Percentiles rank a stretch among this genome's conserved stretches.
phyloP scores from a whole-genome alignment of 139 green algal species.

The Eudorina sp. region DNA sequence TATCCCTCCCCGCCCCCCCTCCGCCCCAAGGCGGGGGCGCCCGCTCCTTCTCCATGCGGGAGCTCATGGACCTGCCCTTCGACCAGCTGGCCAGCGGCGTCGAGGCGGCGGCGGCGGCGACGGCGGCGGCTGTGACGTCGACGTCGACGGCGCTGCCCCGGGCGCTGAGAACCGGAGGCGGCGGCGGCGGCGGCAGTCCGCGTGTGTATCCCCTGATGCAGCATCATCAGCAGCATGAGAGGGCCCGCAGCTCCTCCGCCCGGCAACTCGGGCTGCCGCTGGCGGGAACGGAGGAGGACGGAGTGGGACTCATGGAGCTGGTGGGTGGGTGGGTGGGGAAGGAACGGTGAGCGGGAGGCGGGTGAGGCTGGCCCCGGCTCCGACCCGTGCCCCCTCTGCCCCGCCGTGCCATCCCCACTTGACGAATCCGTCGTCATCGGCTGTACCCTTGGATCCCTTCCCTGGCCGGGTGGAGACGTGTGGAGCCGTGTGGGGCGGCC shows the following conservation, averaged over 20 bases:
- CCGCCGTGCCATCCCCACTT: too few relatives aligned
- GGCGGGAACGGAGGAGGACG: background rate
- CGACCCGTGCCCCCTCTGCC: too few relatives aligned
- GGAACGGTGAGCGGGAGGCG: too few relatives aligned
- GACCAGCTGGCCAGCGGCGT: background rate
- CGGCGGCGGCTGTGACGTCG: background rate
- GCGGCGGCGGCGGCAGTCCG: background rate
- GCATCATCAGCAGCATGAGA: background rate
- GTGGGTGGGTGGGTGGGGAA: too few relatives aligned
- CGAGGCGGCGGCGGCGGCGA: background rate
- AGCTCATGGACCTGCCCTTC: slow-evolving; percentile 17
- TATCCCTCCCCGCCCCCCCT: background rate
- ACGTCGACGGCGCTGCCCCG: background rate
- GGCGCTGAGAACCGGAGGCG: background rate
- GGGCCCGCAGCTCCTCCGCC: background rate
- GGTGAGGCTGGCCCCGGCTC: too few relatives aligned
- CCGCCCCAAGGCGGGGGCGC: background rate
- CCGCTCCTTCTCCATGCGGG: background rate
- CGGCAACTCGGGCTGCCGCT: background rate
- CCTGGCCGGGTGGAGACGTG: too few relatives aligned
- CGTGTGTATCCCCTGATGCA: too few relatives aligned
- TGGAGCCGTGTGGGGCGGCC: too few relatives aligned
- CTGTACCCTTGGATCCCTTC: too few relatives aligned
- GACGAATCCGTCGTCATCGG: too few relatives aligned
- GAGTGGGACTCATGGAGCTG: background rate